Percentiles rank a stretch among this genome's conserved stretches.
Evolutionary conservation across 2,329 filamentous ascomycete genomes (phyloP).

Genomic region (Fusarium marasasianum): DNA sequence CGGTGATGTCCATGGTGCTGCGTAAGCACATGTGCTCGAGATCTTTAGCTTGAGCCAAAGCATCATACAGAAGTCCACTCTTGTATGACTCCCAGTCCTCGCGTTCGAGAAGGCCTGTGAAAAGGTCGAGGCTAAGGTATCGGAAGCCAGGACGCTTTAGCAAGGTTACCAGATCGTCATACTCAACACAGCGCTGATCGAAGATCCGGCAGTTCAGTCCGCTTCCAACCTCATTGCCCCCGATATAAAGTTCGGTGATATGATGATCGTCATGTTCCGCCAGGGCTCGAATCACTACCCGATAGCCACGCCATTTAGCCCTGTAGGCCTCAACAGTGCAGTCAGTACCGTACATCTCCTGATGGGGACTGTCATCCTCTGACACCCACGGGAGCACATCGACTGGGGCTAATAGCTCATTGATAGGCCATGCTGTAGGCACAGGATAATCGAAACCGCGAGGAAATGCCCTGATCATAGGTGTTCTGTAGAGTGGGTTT

Average conservation of each 20-base stretch:
- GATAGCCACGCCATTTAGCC: neutral
- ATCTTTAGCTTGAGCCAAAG: neutral
- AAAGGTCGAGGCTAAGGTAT: neutral
- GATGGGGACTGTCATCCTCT: neutral
- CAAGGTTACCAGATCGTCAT: neutral
- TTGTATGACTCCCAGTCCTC: neutral
- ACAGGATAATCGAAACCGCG: neutral
- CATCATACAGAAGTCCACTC: neutral
- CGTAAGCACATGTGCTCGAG: neutral
- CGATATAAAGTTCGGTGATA: neutral
- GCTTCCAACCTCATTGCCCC: neutral
- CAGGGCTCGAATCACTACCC: neutral
- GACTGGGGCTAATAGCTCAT: neutral
- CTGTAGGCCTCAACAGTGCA: neutral
- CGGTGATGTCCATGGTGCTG: neutral
- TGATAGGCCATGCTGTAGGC: neutral
- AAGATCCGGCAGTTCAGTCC: neutral
- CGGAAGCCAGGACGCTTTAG: neutral
- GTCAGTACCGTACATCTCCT: neutral
- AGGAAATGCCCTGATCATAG: constrained; percentile 2
- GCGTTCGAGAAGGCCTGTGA: neutral
- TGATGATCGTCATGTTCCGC: neutral
- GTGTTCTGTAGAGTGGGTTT: neutral
- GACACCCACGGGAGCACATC: neutral
- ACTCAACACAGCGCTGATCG: neutral